phyloP scores from a whole-genome alignment of 2,329 filamentous ascomycete species.

The Aspergillus spinulosporus region DNA sequence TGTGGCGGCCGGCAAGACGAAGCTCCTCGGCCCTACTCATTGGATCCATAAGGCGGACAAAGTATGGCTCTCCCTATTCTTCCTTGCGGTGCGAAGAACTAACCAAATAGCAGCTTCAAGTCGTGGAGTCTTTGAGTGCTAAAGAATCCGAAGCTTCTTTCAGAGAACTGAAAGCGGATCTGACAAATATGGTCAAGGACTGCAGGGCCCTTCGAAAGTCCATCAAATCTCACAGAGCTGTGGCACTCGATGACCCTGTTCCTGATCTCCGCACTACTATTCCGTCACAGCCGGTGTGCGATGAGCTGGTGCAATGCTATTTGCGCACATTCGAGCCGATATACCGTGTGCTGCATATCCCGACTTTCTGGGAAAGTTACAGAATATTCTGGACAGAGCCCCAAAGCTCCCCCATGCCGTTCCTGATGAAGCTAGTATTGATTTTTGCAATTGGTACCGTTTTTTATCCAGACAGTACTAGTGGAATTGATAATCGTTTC shows the following conservation, averaged over 20 bases:
- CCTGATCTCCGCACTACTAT: slow-evolving; percentile 23
- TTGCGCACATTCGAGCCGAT: slow-evolving; percentile 33
- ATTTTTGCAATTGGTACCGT: slow-evolving; percentile 34
- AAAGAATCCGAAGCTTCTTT: slow-evolving; percentile 16
- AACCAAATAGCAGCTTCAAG: slow-evolving; percentile 10
- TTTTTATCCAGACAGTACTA: slow-evolving; percentile 23
- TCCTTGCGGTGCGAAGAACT: background rate
- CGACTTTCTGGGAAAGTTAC: slow-evolving; percentile 37
- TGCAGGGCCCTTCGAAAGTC: slow-evolving; percentile 21
- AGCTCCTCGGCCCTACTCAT: slow-evolving; percentile 21
- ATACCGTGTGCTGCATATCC: slow-evolving; percentile 37
- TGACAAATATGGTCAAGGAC: slow-evolving; percentile 18
- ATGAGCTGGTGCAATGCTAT: slow-evolving; percentile 28
- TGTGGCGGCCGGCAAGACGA: slow-evolving; percentile 15
- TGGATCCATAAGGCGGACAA: slow-evolving; percentile 18
- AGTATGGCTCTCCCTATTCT: slow-evolving; percentile 2
- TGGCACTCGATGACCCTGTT: slow-evolving; percentile 23
- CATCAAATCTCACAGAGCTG: slow-evolving; percentile 24
- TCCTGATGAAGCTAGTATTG: slow-evolving; percentile 34
- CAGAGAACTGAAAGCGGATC: slow-evolving; percentile 17
- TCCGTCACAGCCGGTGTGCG: slow-evolving; percentile 21
- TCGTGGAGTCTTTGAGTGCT: slow-evolving; percentile 5
- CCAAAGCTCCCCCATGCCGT: slow-evolving; percentile 16
- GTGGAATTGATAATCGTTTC: slow-evolving; percentile 14
- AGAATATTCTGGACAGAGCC: slow-evolving; percentile 30